Conservation (phyloP, 352 stramenopile genomes). For the Globisporangium paroecandrum region DNA sequence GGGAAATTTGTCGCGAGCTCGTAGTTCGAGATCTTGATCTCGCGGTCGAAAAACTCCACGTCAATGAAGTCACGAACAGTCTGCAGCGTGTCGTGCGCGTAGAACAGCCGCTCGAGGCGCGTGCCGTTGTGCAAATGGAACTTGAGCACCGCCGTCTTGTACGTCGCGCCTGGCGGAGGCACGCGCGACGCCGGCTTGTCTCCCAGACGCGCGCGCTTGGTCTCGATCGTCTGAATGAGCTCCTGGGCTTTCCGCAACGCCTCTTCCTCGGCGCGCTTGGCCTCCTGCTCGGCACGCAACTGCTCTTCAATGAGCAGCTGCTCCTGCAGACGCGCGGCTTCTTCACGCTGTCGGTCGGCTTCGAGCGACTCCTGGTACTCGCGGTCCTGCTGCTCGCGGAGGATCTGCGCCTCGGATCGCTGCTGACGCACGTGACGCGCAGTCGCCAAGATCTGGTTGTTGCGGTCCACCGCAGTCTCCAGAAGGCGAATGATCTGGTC, state of each 20-base stretch:
- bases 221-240: slow-evolving; percentile 42
- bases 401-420: slow-evolving; percentile 77
- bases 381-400: slow-evolving; percentile 91
- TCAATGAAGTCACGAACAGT: slow-evolving; percentile 80
- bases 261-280: slow-evolving; percentile 22
- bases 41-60: slow-evolving; percentile 74
- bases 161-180: slow-evolving; percentile 42
- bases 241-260: slow-evolving; percentile 29
- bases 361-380: slow-evolving; percentile 92
- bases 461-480: slow-evolving; percentile 55
- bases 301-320: slow-evolving; percentile 37
- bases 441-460: slow-evolving; percentile 71
- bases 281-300: slow-evolving; percentile 13
- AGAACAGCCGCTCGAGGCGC: slow-evolving; percentile 76
- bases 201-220: slow-evolving; percentile 49
- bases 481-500: slow-evolving; percentile 59
- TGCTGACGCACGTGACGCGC: slow-evolving; percentile 71
- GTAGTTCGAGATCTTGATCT: slow-evolving; percentile 74
- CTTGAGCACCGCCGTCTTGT: slow-evolving; percentile 73
- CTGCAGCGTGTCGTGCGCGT: slow-evolving; percentile 73
- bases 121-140: slow-evolving; percentile 83
- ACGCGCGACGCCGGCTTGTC: slow-evolving; percentile 44
- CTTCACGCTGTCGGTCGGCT: slow-evolving; percentile 83
- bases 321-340: slow-evolving; percentile 44
- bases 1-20: slow-evolving; percentile 86